A percentile compares a stretch with the other conserved stretches of the same genome.
Conservation (phyloP, 805 yeast species). For the Ogataea methanolica region DNA sequence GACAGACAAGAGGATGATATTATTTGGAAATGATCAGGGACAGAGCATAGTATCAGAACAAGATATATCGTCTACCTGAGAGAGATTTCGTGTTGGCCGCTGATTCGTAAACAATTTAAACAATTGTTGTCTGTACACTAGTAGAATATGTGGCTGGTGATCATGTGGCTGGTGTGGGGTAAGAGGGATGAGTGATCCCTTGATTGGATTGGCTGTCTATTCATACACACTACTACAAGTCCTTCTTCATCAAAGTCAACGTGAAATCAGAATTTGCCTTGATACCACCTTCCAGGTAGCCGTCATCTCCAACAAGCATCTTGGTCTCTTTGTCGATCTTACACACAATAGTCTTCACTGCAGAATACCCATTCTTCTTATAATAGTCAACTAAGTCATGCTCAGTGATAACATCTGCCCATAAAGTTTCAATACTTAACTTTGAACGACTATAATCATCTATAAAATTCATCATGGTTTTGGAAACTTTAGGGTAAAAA, state of each 20-base stretch:
- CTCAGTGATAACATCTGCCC: slow-evolving; percentile 43
- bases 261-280: slow-evolving; percentile 36
- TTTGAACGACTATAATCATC: slow-evolving; percentile 10
- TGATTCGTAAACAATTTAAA: too few species aligned
- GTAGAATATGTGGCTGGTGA: too few species aligned
- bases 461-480: slow-evolving; percentile 17
- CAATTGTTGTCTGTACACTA: too few species aligned
- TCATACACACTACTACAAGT: neutral
- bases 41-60: too few species aligned
- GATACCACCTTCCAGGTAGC: slow-evolving; percentile 34
- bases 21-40: too few species aligned
- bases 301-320: slow-evolving; percentile 7
- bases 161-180: too few species aligned
- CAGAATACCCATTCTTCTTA: slow-evolving; percentile 35
- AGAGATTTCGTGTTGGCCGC: too few species aligned
- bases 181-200: too few species aligned
- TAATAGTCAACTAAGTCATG: slow-evolving; percentile 48
- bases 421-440: slow-evolving; percentile 17
- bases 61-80: too few species aligned
- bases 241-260: slow-evolving; percentile 33
- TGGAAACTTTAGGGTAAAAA: slow-evolving; percentile 35
- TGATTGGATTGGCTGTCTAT: too few species aligned
- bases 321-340: slow-evolving; percentile 22
- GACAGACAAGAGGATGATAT: too few species aligned
- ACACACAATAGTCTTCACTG: slow-evolving; percentile 21